Conservation (phyloP, 1,284 basidiomycete genomes). For the Heimioporus retisporus region DNA sequence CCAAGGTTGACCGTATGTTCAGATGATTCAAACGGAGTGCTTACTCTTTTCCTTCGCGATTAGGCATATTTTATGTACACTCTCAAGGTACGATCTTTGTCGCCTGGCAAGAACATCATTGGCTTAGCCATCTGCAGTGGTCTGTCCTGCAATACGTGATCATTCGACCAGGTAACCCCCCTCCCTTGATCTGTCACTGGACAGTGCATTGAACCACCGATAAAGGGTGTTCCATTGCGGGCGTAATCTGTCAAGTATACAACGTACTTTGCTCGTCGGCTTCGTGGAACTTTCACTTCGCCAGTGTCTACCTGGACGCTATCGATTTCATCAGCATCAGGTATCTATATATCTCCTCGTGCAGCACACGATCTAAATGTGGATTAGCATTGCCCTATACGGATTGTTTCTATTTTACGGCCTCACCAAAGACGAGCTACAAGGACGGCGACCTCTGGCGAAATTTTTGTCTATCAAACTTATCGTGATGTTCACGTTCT, state of each 20-base stretch:
- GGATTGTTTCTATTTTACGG: slow-evolving; percentile 87
- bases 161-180: slow-evolving; percentile 69
- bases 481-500: slow-evolving; percentile 89
- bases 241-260: slow-evolving; percentile 78
- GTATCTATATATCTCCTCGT: slow-evolving; percentile 47
- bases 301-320: slow-evolving; percentile 76
- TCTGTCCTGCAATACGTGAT: slow-evolving; percentile 88
- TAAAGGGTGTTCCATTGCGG: slow-evolving; percentile 65
- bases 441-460: slow-evolving; percentile 79
- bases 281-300: slow-evolving; percentile 70
- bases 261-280: slow-evolving; percentile 75
- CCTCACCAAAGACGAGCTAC: slow-evolving; percentile 81
- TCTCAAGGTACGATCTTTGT: slow-evolving; percentile 66
- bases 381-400: slow-evolving; percentile 76
- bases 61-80: slow-evolving; percentile 91
- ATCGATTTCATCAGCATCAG: slow-evolving; percentile 86
- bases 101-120: not conserved
- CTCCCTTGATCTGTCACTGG: slow-evolving; percentile 35
- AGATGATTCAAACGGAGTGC: not conserved
- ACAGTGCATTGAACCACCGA: slow-evolving; percentile 28
- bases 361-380: slow-evolving; percentile 9
- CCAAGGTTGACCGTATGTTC: slow-evolving; percentile 62
- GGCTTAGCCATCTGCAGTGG: slow-evolving; percentile 59
- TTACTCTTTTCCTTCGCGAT: slow-evolving; percentile 13
- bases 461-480: slow-evolving; percentile 90